Conservation (phyloP, 2,329 filamentous ascomycete species). For the Penicillium sp. region DNA sequence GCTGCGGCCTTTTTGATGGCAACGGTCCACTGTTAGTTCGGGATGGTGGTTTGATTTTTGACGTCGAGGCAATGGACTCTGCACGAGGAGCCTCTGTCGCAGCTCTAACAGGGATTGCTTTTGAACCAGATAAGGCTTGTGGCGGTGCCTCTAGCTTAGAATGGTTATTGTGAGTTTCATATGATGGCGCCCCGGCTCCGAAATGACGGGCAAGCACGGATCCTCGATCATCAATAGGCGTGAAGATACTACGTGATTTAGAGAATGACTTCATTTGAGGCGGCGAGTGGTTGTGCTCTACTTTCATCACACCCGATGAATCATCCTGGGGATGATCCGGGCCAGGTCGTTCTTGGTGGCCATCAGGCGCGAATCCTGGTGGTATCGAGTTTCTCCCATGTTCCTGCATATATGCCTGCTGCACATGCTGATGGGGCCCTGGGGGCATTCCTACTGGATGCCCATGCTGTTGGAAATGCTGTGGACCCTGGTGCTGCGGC, state of each 20-base stretch:
- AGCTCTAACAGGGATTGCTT: conserved; percentile 59
- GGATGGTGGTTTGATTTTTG: conserved; percentile 71
- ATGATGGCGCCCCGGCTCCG: conserved; percentile 61
- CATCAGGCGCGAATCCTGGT: conserved; percentile 64
- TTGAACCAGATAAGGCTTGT: conserved; percentile 54
- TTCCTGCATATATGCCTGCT: conserved; percentile 74
- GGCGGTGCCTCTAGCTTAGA: conserved; percentile 35
- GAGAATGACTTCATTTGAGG: conserved; percentile 62
- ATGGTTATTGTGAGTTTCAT: conserved; percentile 48
- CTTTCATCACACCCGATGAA: conserved; percentile 41
- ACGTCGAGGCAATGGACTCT: conserved; percentile 61
- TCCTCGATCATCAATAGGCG: conserved; percentile 88
- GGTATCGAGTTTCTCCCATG: conserved; percentile 71
- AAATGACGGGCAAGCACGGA: conserved; percentile 86
- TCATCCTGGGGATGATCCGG: conserved; percentile 58
- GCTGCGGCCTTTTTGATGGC: conserved; percentile 69
- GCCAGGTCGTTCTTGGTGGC: conserved; percentile 56
- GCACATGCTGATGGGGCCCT: conserved; percentile 51
- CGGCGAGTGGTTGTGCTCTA: conserved; percentile 47
- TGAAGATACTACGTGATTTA: conserved; percentile 91
- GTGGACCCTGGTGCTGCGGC: conserved; percentile 43
- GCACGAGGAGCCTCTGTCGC: conserved; percentile 46
- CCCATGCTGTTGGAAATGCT: conserved; percentile 42
- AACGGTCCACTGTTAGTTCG: conserved; percentile 74
- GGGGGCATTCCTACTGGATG: conserved; percentile 33